Evolutionary conservation across 2,329 filamentous ascomycete species (phyloP).

Genomic region (Pseudocercospora fijiensis): DNA sequence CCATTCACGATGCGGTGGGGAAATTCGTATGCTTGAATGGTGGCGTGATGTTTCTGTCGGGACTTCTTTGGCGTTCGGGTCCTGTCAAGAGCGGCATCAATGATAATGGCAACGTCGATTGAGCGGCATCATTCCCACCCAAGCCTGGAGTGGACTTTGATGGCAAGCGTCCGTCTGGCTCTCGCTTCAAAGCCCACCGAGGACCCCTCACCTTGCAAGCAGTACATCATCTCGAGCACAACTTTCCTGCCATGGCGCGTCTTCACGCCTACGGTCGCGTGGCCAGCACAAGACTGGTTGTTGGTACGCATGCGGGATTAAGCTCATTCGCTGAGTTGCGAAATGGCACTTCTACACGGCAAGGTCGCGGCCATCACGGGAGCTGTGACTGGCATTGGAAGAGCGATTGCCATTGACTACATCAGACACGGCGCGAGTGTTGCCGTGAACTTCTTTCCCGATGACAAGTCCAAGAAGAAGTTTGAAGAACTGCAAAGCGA

Average conservation of each 20-base stretch:
- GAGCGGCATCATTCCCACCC: not conserved
- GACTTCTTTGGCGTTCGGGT: too few species aligned
- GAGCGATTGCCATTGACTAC: constrained; percentile 79
- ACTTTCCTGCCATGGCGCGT: not conserved
- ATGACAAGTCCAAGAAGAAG: constrained; percentile 49
- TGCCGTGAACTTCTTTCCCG: constrained; percentile 74
- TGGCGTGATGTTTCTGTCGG: not conserved
- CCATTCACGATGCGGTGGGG: constrained; percentile 25
- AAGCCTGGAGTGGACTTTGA: not conserved
- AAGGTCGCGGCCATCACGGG: constrained; percentile 87
- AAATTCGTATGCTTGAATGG: not conserved
- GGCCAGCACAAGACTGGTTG: not conserved
- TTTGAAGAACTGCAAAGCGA: constrained; percentile 51
- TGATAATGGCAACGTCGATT: not conserved
- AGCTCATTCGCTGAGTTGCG: not conserved
- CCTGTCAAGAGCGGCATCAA: not conserved
- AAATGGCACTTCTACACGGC: constrained; percentile 57
- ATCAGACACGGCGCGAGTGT: constrained; percentile 75
- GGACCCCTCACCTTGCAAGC: not conserved
- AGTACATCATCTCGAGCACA: not conserved
- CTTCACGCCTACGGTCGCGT: not conserved
- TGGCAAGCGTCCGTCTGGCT: not conserved
- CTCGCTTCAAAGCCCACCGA: not conserved
- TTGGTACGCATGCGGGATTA: not conserved
- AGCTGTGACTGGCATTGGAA: constrained; percentile 80